Evolutionary conservation across 139 green algal species (phyloP).

Genomic region (Astrephomene gubernaculifera): DNA sequence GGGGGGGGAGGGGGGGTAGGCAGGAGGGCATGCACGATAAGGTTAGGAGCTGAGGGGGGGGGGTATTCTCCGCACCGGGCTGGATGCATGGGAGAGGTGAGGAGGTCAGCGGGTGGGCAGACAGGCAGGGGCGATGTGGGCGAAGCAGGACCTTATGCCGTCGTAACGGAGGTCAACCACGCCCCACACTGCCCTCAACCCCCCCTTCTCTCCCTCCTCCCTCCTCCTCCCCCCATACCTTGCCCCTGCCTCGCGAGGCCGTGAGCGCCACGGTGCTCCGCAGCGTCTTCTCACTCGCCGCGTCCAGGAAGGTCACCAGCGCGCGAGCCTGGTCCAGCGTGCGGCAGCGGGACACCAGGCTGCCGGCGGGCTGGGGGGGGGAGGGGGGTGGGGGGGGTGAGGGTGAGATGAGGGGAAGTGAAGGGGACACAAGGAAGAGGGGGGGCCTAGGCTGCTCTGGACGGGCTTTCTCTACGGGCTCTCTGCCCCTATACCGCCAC

Average conservation of each 20-base stretch:
- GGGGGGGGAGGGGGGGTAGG: neutral
- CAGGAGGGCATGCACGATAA: too few species aligned
- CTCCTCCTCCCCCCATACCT: slow-evolving; percentile 59
- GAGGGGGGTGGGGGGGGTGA: neutral
- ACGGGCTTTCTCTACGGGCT: too few species aligned
- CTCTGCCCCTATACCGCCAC: too few species aligned
- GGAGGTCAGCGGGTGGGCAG: neutral
- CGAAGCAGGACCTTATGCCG: too few species aligned
- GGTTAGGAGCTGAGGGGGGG: too few species aligned
- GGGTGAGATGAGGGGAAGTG: neutral
- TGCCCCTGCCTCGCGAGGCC: slow-evolving; percentile 91
- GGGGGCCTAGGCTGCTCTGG: too few species aligned
- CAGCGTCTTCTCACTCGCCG: slow-evolving; percentile 96
- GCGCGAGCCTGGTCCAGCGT: slow-evolving; percentile 87
- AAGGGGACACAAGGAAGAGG: neutral
- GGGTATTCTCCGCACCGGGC: too few species aligned
- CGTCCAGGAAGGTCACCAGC: slow-evolving; percentile 97
- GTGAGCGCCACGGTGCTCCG: slow-evolving; percentile 95
- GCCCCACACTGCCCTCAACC: neutral
- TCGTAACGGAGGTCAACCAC: neutral
- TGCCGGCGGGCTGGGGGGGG: slow-evolving; percentile 50
- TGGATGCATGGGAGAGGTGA: too few species aligned
- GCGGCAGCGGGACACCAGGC: slow-evolving; percentile 58
- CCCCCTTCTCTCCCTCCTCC: neutral
- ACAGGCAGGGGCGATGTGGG: too few species aligned